Evolutionary conservation across 2,329 filamentous ascomycete species (phyloP).

Genomic region (Alternaria panax): DNA sequence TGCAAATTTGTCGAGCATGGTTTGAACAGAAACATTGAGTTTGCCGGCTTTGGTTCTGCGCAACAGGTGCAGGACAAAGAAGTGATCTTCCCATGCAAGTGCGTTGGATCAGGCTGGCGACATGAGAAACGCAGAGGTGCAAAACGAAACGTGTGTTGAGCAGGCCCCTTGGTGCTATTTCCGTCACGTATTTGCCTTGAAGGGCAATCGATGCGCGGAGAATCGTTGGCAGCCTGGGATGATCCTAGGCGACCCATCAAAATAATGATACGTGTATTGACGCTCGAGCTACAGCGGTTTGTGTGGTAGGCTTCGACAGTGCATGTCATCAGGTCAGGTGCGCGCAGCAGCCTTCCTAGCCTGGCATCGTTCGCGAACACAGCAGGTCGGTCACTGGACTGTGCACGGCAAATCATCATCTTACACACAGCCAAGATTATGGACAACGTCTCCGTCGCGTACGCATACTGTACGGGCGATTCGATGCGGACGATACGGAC

Average conservation of each 20-base stretch:
- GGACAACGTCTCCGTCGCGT: not conserved
- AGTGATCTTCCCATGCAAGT: not conserved
- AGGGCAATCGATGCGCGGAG: not conserved
- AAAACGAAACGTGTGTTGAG: slow-evolving; percentile 11
- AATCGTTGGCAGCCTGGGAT: not conserved
- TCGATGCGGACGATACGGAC: not conserved
- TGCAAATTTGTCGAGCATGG: not conserved
- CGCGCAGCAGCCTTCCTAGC: slow-evolving; percentile 1
- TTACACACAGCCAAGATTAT: not conserved
- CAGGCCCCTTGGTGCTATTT: slow-evolving; percentile 2
- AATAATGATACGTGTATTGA: not conserved
- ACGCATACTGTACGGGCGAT: not conserved
- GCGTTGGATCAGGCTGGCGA: not conserved
- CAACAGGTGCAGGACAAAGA: too few species aligned
- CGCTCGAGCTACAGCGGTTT: not conserved
- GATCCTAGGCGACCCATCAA: not conserved
- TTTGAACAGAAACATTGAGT: not conserved
- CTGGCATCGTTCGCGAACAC: slow-evolving; percentile 7
- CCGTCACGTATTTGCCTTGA: not conserved
- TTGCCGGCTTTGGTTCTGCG: not conserved
- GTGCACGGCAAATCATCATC: slow-evolving; percentile 2
- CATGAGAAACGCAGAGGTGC: not conserved
- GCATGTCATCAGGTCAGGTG: slow-evolving; percentile 4
- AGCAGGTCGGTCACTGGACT: slow-evolving; percentile 7
- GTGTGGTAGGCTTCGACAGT: not conserved